Base-by-base conservation (phyloP, 2,329 filamentous ascomycete species). In the Pseudogymnoascus sp. region DNA sequence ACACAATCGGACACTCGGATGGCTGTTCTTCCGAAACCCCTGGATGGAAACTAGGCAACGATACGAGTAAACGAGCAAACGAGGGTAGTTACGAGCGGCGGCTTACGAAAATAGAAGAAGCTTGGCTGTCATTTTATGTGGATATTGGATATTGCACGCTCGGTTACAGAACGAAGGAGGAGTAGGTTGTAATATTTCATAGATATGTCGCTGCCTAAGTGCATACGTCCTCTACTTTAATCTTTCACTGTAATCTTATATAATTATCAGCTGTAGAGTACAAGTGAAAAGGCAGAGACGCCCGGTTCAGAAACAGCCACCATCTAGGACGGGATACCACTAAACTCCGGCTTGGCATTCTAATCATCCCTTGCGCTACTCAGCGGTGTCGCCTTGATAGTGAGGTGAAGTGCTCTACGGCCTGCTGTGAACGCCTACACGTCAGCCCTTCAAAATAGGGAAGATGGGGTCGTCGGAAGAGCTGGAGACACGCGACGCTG, bases 71-170 rank as follows among this genome's bases (percentile, higher is more conserved):
- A 56, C 25, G 25, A 33, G 28, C 2, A 8, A 21, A 25, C 23
- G 28, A 3, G 28, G 28, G 6, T 3, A 31, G 28, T 31, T 3
- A 31, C 28, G 10, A 33, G 25, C 5, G 10, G 50, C 12, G 5
- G 28, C 50, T 35, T 56, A 56, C 50, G 28, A 56, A 33, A 56
- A 12, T 37, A 21, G 50, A 31, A 14, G 50, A 56, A 33, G 50
- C 50, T 56, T 56, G 50, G 50, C 50, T 35, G 28, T 21, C 50
- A 56, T 56, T 56, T 56, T 21, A 56, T 56, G 50, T 56, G 50
- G 28, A 33, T 18, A 56, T 56, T 56, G 16, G 28, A 35, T 10
- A 21, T 56, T 56, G 11, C n/a, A 35, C n/a, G 12, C 50, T 56
- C 50, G 50, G 50, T 56, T 56, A 56, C 10, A 21, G 28, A 21